Base-by-base conservation (phyloP, 1,284 basidiomycete genomes). In the Fomitiporia mediterranea region DNA sequence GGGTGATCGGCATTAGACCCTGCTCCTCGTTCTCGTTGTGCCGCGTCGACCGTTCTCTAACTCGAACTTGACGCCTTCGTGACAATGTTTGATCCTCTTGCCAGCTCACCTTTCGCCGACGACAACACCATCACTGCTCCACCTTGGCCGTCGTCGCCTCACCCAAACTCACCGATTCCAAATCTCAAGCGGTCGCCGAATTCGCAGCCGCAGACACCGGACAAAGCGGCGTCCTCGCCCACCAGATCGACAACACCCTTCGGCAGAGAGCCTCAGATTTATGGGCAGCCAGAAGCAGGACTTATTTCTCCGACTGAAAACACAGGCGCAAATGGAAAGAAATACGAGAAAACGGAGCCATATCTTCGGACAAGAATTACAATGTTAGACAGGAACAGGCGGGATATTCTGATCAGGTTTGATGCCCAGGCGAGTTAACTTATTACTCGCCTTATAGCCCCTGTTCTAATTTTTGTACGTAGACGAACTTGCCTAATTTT, bases 401-500 rank as follows among this genome's bases (percentile, higher is more conserved):
- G 94, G 65, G 94, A 98, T 66, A 86, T 95, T 54, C 81, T 97
- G 64, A 78, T 98, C 68, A 86, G 91, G 64, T 84, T 97, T 61
- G 95, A 98, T 71, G 92, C 92, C 15, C 92, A 94, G 78, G 94
- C 94, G 61, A 65, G 32, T 27, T 27, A 35, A 32, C 8, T 39
- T 25, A 21, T 44, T 7, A 34, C 15, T 52, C 15, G 32, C 15
- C 61, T 34, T 30, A 40, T 13, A 9, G 30, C 1, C 17, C 27
- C 8, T 17, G 7, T 17, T 4, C 42, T 35, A 8, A 46, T 35
- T 21, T 9, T 25, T 25, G 6, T 21, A 38, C 25, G 15, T 67
- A 97, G 94, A 96, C 94, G 50, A 98, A 96, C 69, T 74, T 98
- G 34, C 83, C 90, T 38, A 93, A 92, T 67, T 97, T 94, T 69